These are phyloP conservation scores for Stereocaulon alpinum DNA, from an alignment of 495 filamentous ascomycete genomes.

Conservation along the genomic window DNA sequence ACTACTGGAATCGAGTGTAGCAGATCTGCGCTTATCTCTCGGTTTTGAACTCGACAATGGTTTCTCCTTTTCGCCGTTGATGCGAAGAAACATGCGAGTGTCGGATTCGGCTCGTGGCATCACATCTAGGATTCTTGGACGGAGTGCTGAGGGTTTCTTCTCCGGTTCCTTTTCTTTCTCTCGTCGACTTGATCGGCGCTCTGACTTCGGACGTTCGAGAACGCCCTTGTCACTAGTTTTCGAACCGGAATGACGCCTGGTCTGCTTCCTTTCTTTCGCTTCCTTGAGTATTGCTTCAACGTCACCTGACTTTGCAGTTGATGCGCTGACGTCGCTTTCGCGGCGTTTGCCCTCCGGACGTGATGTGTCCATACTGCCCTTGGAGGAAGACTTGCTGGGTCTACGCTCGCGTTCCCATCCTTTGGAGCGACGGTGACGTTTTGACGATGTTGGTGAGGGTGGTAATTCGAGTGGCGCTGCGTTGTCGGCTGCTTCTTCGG, in stretches of 20 bases:
- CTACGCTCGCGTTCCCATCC: constrained; percentile 24
- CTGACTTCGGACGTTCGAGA: constrained; percentile 9
- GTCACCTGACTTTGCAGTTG: constrained; percentile 21
- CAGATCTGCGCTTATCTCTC: not conserved
- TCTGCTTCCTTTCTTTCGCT: constrained; percentile 20
- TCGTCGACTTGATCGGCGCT: constrained; percentile 3
- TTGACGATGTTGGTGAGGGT: constrained; percentile 22
- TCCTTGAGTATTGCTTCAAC: constrained; percentile 14
- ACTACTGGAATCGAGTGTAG: constrained; percentile 7
- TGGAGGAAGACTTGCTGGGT: constrained; percentile 20
- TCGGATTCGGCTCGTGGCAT: constrained; percentile 16
- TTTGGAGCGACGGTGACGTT: constrained; percentile 15
- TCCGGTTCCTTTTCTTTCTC: constrained; percentile 12
- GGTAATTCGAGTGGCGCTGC: constrained; percentile 15
- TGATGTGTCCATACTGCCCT: constrained; percentile 10
- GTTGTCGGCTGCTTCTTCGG: constrained; percentile 10
- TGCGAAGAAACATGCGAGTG: constrained; percentile 11
- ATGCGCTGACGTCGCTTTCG: constrained; percentile 28
- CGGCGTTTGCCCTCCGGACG: constrained; percentile 16
- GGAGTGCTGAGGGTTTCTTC: constrained; percentile 2
- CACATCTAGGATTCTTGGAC: constrained; percentile 15
- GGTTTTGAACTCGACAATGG: not conserved
- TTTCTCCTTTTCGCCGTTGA: constrained; percentile 13
- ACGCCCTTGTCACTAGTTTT: constrained; percentile 3
- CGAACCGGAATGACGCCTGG: constrained; percentile 10